A percentile compares a stretch with the other conserved stretches of the same genome.
Evolutionary conservation across 2,329 filamentous ascomycete species (phyloP).

Genomic region (Aspergillus puulaauensis): DNA sequence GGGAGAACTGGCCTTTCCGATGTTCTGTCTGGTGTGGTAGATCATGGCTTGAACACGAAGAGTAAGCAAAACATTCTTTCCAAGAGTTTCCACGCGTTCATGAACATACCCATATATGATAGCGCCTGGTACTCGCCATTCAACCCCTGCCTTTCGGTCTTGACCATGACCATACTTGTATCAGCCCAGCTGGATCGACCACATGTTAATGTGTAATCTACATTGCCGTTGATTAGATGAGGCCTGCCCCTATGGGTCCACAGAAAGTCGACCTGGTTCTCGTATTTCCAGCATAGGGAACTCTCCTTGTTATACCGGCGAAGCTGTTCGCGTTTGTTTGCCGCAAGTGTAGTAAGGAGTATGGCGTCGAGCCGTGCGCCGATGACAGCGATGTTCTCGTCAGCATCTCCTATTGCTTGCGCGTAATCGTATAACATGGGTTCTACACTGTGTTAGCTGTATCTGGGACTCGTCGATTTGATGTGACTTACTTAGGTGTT

Average conservation of each 20-base stretch:
- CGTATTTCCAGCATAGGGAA: background rate
- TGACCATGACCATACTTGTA: background rate
- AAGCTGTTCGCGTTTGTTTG: background rate
- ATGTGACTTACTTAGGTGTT: background rate
- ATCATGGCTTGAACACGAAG: background rate
- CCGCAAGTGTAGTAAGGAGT: background rate
- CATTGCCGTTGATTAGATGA: background rate
- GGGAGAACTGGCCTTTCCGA: too few species aligned
- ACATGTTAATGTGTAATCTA: background rate
- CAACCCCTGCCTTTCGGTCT: background rate
- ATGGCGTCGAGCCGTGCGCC: background rate
- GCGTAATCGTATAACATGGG: background rate
- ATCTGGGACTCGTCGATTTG: background rate
- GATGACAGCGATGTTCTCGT: background rate
- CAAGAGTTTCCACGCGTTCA: background rate
- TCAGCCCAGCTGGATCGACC: background rate
- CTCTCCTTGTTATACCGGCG: background rate
- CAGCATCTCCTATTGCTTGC: background rate
- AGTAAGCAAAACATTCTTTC: background rate
- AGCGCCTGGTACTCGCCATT: background rate
- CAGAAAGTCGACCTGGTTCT: background rate
- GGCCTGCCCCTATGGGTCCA: background rate
- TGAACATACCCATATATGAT: background rate
- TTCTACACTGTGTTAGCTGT: background rate
- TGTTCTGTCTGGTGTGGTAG: background rate